These are phyloP conservation scores for Penicillium turbatum DNA, from an alignment of 495 filamentous ascomycete species.

Conservation along the genomic window DNA sequence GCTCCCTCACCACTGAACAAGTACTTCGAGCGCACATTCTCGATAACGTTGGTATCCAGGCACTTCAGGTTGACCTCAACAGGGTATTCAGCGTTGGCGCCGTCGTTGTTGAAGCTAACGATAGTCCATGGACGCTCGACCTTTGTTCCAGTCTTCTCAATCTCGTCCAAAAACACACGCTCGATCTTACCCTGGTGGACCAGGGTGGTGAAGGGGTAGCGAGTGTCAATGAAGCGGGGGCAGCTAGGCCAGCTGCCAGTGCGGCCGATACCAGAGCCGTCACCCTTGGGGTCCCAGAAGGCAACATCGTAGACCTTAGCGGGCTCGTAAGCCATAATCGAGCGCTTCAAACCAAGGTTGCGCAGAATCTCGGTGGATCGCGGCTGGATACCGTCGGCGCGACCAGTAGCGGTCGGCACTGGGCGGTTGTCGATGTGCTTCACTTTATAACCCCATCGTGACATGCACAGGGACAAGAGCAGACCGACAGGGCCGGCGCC, in stretches of 20 bases:
- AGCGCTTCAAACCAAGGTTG: slow-evolving; percentile 62
- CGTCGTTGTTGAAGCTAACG: slow-evolving; percentile 55
- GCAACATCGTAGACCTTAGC: slow-evolving; percentile 65
- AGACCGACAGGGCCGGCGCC: slow-evolving; percentile 88
- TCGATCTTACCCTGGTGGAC: slow-evolving; percentile 65
- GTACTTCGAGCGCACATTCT: slow-evolving; percentile 62
- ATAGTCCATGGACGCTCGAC: slow-evolving; percentile 64
- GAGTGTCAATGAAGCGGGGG: slow-evolving; percentile 61
- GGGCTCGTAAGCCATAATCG: slow-evolving; percentile 60
- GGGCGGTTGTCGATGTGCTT: slow-evolving; percentile 65
- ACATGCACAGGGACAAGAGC: slow-evolving; percentile 76
- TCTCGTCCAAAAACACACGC: slow-evolving; percentile 58
- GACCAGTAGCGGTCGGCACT: slow-evolving; percentile 58
- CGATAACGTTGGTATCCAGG: slow-evolving; percentile 63
- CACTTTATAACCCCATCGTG: slow-evolving; percentile 64
- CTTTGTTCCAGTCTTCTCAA: slow-evolving; percentile 53
- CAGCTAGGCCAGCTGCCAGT: slow-evolving; percentile 62
- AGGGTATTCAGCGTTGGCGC: slow-evolving; percentile 51
- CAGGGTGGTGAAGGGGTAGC: slow-evolving; percentile 62
- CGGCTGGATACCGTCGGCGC: slow-evolving; percentile 74
- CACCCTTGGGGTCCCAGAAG: slow-evolving; percentile 57
- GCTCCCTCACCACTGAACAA: slow-evolving; percentile 63
- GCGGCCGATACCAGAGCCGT: slow-evolving; percentile 51
- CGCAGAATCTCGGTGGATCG: slow-evolving; percentile 64
- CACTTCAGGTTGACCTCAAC: slow-evolving; percentile 69